Base-by-base conservation (phyloP, 202 grass and related monocot species). In the Sporobolus alterniflorus region DNA sequence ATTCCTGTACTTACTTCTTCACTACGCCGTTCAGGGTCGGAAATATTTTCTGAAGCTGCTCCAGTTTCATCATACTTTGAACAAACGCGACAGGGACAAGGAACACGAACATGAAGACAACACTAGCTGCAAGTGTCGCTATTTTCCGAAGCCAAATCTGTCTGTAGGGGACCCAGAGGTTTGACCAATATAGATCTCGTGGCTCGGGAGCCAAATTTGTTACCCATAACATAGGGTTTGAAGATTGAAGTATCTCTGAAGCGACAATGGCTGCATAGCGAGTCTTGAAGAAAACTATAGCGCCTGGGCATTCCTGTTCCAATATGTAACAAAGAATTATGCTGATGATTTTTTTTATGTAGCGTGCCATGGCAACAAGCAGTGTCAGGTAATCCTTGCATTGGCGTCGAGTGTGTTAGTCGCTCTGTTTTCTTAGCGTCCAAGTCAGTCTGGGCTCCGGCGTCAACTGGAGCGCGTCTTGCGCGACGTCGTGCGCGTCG, bases 251-350 rank as follows among this genome's bases (percentile, higher is more conserved):
- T 62, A 95, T 67, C 49, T 60, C 82, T 24, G 92, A 91, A 20
- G 92, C 96, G 16, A 98, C 91, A 36, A 92, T 66, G 13, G 96
- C 90, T 30, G 92, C 96, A 71, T 95, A 98, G 1, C 96, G 96
- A 70, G 96, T 98, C 84, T 98, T 95, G 90, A 98, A 98, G 76
- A 98, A 98, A 59, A 98, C 90, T 69, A 98, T 91, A 39, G 96
- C 96, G 67, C 92, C 86, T 57, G 93, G 88, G 47, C 90, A 91
- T n/a, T 93, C 93, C 92, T 98, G 86, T 69, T 84, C 16, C 30
- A 59, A 43, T 82, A 55, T 43, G 86, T 9, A 33, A 80, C 75
- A 80, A 30, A 8, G 1, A 74, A 46, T 85, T 74, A 71, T 50
- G 10, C 1, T 31, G 39, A 77, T 81, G 66, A 30, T 71, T 36